Conservation (phyloP, 139 green algal species). For the Coelastrella sp. region DNA sequence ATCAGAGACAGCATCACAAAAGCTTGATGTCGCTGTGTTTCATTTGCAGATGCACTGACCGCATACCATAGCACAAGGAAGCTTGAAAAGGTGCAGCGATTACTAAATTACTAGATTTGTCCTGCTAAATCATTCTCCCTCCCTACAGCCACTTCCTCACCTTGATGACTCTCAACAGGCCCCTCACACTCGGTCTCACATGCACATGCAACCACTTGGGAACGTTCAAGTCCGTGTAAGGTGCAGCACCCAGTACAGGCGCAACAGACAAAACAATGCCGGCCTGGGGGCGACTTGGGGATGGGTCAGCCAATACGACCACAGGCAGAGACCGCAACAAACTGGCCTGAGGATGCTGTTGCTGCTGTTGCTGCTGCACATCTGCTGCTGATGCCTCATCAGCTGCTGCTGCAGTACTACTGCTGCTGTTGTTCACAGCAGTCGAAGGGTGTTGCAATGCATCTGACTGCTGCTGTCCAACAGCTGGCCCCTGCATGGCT, state of each 20-base stretch:
- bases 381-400: background rate
- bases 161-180: conserved; percentile 71
- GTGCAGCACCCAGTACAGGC: conserved; percentile 75
- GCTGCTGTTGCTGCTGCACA: background rate
- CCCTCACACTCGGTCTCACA: conserved; percentile 78
- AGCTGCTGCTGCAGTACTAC: too few species aligned
- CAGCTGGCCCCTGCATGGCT: background rate
- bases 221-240: conserved; percentile 70
- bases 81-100: too few species aligned
- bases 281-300: conserved; percentile 56
- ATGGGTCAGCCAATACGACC: conserved; percentile 76
- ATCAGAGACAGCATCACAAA: background rate
- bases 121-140: too few species aligned
- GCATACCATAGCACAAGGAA: too few species aligned
- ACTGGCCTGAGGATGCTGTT: background rate
- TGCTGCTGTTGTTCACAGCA: too few species aligned
- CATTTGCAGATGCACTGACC: too few species aligned
- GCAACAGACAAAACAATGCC: conserved; percentile 80
- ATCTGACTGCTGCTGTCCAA: background rate
- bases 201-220: conserved; percentile 85
- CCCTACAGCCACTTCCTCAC: background rate
- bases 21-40: too few species aligned
- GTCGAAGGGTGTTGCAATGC: too few species aligned
- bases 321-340: conserved; percentile 63
- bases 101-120: too few species aligned